Percentiles rank a stretch among this genome's conserved stretches.
Conservation (phyloP, 192 early-diverging fungal genomes). For the Physocladia obscura region DNA sequence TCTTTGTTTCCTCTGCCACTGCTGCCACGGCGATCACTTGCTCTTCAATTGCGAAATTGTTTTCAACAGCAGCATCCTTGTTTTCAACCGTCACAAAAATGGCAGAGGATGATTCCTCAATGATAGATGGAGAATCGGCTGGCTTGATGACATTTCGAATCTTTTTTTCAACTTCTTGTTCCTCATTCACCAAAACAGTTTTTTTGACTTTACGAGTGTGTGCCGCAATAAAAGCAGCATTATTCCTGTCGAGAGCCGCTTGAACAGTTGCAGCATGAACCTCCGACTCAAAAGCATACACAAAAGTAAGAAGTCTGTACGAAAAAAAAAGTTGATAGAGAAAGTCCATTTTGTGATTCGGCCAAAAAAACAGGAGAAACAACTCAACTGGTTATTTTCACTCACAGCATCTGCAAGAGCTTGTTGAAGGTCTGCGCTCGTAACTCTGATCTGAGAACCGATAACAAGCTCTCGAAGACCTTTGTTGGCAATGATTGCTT, state of each 20-base stretch:
- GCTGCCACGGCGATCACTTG: too few species aligned
- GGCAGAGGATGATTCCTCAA: too few species aligned
- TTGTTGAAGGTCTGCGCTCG: not conserved
- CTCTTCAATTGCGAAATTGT: too few species aligned
- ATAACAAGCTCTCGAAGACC: conserved; percentile 39
- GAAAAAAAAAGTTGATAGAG: not conserved
- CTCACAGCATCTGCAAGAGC: not conserved
- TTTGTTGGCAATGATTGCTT: conserved; percentile 32
- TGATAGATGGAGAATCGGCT: too few species aligned
- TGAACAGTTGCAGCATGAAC: not conserved
- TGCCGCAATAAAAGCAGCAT: not conserved
- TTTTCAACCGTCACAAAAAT: too few species aligned
- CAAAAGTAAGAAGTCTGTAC: not conserved
- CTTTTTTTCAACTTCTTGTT: conserved; percentile 2
- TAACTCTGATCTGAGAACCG: conserved; percentile 18
- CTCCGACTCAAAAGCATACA: not conserved
- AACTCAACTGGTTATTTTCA: not conserved
- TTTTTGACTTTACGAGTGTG: not conserved
- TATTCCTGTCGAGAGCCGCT: not conserved
- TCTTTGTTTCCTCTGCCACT: too few species aligned
- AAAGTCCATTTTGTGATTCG: not conserved
- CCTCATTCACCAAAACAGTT: not conserved
- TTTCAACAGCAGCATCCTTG: too few species aligned
- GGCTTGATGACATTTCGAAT: not conserved
- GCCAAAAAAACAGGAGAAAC: not conserved